A percentile compares a stretch with the other conserved stretches of the same genome.
These are phyloP conservation scores for Picea abies DNA, from an alignment of 83 land plant species.

Conservation along the genomic window DNA sequence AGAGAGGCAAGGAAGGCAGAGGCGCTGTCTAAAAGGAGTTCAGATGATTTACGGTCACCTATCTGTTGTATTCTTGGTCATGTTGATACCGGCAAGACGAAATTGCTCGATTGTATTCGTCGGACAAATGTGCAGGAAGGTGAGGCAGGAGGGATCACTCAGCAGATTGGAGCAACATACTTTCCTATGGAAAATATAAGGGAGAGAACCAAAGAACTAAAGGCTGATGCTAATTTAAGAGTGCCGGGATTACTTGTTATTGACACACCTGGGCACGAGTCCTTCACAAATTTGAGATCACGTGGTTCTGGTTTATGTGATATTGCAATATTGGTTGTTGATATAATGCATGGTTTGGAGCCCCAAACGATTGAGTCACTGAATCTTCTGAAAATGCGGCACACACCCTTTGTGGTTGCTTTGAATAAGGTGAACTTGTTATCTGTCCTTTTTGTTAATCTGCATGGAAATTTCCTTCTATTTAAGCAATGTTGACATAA, in stretches of 20 bases:
- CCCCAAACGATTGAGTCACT: constrained; percentile 96
- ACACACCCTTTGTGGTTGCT: constrained; percentile 95
- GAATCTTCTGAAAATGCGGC: constrained; percentile 81
- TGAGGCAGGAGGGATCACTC: constrained; percentile 98
- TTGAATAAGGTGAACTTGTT: constrained; percentile 80
- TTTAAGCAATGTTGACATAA: not conserved
- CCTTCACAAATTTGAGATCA: constrained; percentile 88
- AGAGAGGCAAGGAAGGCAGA: constrained; percentile 49
- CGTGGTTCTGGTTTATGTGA: constrained; percentile 98
- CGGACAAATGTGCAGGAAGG: constrained; percentile 99
- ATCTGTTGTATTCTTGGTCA: constrained; percentile 99
- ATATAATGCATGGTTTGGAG: constrained; percentile 99
- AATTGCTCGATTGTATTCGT: constrained; percentile 94
- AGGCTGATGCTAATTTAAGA: constrained; percentile 75
- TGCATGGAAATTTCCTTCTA: not conserved
- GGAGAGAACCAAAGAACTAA: constrained; percentile 93
- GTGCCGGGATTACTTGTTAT: constrained; percentile 96
- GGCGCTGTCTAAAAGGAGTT: constrained; percentile 48
- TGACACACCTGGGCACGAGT: constrained; percentile 98
- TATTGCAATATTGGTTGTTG: constrained; percentile 95
- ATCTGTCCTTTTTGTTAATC: not conserved
- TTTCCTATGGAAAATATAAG: constrained; percentile 94
- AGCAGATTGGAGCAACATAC: constrained; percentile 98
- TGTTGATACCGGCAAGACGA: constrained; percentile 99
- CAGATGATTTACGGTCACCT: constrained; percentile 84